Evolutionary conservation across 768 basidiomycete genomes (phyloP).

Genomic region (Mycena floridula): DNA sequence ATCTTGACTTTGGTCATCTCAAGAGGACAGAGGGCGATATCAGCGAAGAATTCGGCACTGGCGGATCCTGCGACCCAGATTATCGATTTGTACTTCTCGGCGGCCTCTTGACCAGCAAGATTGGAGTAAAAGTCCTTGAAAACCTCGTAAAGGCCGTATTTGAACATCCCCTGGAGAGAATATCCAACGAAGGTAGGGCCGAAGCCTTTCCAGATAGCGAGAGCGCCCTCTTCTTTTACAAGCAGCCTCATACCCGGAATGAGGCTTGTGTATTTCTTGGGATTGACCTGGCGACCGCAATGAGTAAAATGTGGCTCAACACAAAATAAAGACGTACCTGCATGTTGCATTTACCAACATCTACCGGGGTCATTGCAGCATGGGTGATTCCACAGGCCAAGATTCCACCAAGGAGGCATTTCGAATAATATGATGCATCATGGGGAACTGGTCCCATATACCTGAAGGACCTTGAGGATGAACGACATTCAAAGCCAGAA

Average conservation of each 20-base stretch:
- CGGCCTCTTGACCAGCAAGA: slow-evolving; percentile 76
- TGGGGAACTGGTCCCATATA: slow-evolving; percentile 65
- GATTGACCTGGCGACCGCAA: slow-evolving; percentile 52
- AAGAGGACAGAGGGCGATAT: slow-evolving; percentile 91
- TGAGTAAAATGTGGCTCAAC: slow-evolving; percentile 2
- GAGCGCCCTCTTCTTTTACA: slow-evolving; percentile 73
- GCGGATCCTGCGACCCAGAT: slow-evolving; percentile 95
- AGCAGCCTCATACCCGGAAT: slow-evolving; percentile 55
- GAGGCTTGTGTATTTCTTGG: slow-evolving; percentile 68
- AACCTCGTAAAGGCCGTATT: slow-evolving; percentile 95
- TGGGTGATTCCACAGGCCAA: slow-evolving; percentile 88
- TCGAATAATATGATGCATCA: slow-evolving; percentile 70
- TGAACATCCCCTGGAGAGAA: slow-evolving; percentile 96
- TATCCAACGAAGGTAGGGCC: slow-evolving; percentile 92
- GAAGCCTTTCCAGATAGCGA: slow-evolving; percentile 91
- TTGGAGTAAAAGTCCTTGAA: slow-evolving; percentile 95
- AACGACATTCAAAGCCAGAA: no score
- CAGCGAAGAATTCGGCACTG: slow-evolving; percentile 93
- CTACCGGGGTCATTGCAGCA: slow-evolving; percentile 80
- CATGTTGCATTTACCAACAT: slow-evolving; percentile 91
- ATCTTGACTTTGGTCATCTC: slow-evolving; percentile 95
- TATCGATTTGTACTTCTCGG: slow-evolving; percentile 75
- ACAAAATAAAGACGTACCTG: slow-evolving; percentile 45
- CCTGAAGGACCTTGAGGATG: no score
- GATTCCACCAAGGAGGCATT: slow-evolving; percentile 84